A percentile compares a stretch with the other conserved stretches of the same genome.
Conservation (phyloP, 163 green algal genomes). For the Scenedesmus sp. region DNA sequence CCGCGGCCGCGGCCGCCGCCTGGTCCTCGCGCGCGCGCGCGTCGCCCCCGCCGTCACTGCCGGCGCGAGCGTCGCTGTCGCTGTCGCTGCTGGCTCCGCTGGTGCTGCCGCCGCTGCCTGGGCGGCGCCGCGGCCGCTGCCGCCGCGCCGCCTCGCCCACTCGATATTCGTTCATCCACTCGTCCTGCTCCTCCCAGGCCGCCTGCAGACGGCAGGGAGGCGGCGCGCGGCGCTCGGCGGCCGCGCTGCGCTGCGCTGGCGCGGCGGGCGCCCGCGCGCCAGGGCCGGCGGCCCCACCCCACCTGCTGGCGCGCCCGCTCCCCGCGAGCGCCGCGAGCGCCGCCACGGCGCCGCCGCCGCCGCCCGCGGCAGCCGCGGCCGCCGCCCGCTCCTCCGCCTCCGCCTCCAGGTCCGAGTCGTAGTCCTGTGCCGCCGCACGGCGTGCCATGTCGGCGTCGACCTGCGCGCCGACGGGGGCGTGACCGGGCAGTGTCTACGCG, state of each 20-base stretch:
- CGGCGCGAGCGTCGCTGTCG: neutral
- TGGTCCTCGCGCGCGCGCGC: neutral
- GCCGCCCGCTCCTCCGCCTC: constrained; percentile 42
- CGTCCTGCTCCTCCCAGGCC: constrained; percentile 56
- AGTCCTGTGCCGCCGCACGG: constrained; percentile 55
- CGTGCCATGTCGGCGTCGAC: constrained; percentile 53
- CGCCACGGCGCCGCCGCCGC: too few relatives aligned
- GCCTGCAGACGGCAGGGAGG: constrained; percentile 20
- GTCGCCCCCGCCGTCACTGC: too few relatives aligned
- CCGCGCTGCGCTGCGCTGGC: too few relatives aligned
- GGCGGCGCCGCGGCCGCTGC: neutral
- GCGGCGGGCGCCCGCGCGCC: too few relatives aligned
- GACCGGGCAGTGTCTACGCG: too few relatives aligned
- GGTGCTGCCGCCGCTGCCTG: constrained; percentile 13
- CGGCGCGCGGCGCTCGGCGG: too few relatives aligned
- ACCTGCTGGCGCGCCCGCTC: too few relatives aligned
- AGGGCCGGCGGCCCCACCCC: too few relatives aligned
- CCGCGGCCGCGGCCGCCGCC: neutral
- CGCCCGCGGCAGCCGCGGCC: neutral
- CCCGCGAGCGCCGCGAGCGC: too few relatives aligned
- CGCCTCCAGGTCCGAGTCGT: constrained; percentile 63
- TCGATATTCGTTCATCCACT: constrained; percentile 73
- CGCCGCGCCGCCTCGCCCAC: constrained; percentile 3
- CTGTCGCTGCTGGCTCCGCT: too few relatives aligned
- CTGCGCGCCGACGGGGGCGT: too few relatives aligned